Percentiles rank a stretch among this genome's conserved stretches.
Conservation (phyloP, 805 yeast genomes). For the Saccharomycopsis synnaedendra region DNA sequence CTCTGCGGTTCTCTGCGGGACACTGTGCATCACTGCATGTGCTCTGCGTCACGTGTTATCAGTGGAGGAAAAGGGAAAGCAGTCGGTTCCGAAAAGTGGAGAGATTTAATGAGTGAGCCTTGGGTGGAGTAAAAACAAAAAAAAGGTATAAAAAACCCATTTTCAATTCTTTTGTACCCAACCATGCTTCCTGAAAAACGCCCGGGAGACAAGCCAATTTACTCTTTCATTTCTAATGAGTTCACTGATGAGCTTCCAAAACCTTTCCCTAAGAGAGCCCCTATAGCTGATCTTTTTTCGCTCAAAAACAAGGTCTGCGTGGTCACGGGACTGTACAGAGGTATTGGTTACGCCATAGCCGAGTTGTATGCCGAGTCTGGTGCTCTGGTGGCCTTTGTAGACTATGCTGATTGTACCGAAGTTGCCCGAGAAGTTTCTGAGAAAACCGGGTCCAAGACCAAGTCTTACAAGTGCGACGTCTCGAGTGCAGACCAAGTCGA, state of each 20-base stretch:
- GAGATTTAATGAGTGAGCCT: no score
- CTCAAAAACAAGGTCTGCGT: slow-evolving; percentile 75
- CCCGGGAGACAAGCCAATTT: slow-evolving; percentile 2
- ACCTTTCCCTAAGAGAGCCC: slow-evolving; percentile 25
- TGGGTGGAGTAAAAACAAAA: no score
- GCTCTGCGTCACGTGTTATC: no score
- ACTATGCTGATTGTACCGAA: slow-evolving; percentile 33
- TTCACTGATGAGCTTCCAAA: slow-evolving; percentile 7
- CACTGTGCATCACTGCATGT: no score
- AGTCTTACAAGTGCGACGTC: slow-evolving; percentile 54
- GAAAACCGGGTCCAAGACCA: slow-evolving; percentile 46
- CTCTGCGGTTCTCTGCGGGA: no score
- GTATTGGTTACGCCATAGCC: slow-evolving; percentile 74
- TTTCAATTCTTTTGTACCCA: neutral
- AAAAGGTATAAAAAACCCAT: no score
- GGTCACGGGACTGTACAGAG: slow-evolving; percentile 73
- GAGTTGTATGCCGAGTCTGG: slow-evolving; percentile 80
- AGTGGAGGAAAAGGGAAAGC: no score
- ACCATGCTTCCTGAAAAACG: slow-evolving; percentile 1
- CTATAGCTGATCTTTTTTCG: slow-evolving; percentile 58
- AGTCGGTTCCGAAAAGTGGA: no score
- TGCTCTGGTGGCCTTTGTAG: slow-evolving; percentile 66
- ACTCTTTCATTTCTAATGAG: slow-evolving; percentile 7
- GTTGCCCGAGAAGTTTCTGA: slow-evolving; percentile 42
- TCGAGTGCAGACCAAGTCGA: slow-evolving; percentile 38